These are phyloP conservation scores for Breviolum minutum DNA, from an alignment of 73 alveolate species.

Conservation along the genomic window DNA sequence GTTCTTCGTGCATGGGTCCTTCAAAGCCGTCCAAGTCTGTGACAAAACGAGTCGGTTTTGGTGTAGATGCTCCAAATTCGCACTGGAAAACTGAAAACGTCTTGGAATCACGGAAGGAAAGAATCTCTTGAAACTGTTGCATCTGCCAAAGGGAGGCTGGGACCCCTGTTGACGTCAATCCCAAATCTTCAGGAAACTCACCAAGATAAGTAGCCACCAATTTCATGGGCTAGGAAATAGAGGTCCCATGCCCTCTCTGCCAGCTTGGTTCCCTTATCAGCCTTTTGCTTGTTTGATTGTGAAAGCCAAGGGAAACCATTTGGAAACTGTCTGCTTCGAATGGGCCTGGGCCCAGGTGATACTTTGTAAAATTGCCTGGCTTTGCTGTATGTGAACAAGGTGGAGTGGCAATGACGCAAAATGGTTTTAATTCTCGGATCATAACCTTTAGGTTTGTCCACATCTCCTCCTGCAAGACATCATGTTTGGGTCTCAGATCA, in stretches of 20 bases:
- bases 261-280: no score
- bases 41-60: neutral
- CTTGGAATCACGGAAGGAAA: no score
- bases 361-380: neutral
- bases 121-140: no score
- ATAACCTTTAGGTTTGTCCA: neutral
- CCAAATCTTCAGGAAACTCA: no score
- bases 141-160: no score
- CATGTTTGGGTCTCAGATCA: neutral
- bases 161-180: no score
- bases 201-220: no score
- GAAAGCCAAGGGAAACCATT: no score
- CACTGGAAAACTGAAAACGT: neutral
- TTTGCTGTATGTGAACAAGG: neutral
- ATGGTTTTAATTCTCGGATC: neutral
- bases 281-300: no score
- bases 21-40: neutral
- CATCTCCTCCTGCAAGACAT: neutral
- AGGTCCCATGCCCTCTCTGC: no score
- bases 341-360: neutral
- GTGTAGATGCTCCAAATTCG: neutral
- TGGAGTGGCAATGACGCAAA: neutral
- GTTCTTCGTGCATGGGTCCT: neutral
- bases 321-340: neutral
- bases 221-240: neutral